phyloP scores from a whole-genome alignment of 768 basidiomycete species.

The Fistulinella prunicolor region DNA sequence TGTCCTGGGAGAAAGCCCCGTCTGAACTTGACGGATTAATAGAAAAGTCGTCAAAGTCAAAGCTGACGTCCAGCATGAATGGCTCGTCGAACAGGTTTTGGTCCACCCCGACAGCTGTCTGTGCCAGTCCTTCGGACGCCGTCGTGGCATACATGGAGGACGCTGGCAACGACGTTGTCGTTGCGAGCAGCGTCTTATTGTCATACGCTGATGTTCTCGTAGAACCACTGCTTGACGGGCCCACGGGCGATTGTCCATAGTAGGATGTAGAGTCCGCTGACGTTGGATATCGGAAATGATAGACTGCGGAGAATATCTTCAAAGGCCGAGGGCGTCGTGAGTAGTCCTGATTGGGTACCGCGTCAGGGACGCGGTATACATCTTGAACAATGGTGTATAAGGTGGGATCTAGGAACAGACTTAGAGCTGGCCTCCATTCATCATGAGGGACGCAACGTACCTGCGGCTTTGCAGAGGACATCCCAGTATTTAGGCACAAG shows the following conservation, averaged over 20 bases:
- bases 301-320: slow-evolving; percentile 54
- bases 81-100: slow-evolving; percentile 29
- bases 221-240: slow-evolving; percentile 9
- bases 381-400: slow-evolving; percentile 66
- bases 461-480: slow-evolving; percentile 50
- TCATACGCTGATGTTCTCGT: slow-evolving; percentile 17
- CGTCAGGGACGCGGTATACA: slow-evolving; percentile 38
- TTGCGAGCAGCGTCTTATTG: slow-evolving; percentile 1
- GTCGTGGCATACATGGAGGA: background rate
- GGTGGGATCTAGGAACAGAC: slow-evolving; percentile 54
- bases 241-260: slow-evolving; percentile 10
- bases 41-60: slow-evolving; percentile 30
- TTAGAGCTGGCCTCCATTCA: background rate
- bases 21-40: slow-evolving; percentile 10
- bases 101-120: slow-evolving; percentile 5
- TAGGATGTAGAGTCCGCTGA: slow-evolving; percentile 8
- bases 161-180: slow-evolving; percentile 7
- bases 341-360: slow-evolving; percentile 18
- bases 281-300: slow-evolving; percentile 49
- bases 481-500: slow-evolving; percentile 68
- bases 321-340: slow-evolving; percentile 26
- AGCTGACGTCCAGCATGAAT: slow-evolving; percentile 29
- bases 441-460: slow-evolving; percentile 35
- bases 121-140: background rate
- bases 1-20: slow-evolving; percentile 30